Evolutionary conservation across 208 protist genomes (phyloP).

Genomic region (Phytomonas francai): DNA sequence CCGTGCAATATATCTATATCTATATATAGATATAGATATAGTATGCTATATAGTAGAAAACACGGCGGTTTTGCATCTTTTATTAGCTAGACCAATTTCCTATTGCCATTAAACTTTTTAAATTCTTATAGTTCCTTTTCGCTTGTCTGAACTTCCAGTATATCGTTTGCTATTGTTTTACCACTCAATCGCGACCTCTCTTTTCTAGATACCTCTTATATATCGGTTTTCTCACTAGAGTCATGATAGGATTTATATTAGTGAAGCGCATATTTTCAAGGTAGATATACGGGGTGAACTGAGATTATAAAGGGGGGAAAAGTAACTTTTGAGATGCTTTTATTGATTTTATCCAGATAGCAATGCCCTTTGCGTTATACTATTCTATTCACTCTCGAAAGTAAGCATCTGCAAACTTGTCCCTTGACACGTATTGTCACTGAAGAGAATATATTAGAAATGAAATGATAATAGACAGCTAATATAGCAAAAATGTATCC

Average conservation of each 20-base stretch:
- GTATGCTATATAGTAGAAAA: neutral
- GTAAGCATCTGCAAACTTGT: neutral
- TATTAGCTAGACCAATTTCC: neutral
- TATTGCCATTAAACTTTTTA: constrained; percentile 6
- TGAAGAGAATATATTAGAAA: neutral
- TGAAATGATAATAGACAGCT: neutral
- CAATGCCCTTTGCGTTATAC: neutral
- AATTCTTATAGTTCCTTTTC: neutral
- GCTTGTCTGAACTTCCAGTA: neutral
- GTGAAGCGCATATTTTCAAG: neutral
- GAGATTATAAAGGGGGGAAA: neutral
- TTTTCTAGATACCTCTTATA: neutral
- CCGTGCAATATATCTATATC: neutral
- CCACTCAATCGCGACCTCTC: neutral
- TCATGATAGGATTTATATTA: neutral
- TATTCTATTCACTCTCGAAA: neutral
- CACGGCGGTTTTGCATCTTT: neutral
- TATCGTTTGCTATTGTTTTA: neutral
- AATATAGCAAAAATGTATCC: neutral
- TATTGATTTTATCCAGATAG: neutral
- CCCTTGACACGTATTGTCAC: neutral
- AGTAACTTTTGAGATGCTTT: neutral
- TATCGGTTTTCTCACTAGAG: neutral
- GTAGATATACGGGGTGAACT: neutral
- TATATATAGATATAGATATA: neutral